These are phyloP conservation scores for Acer yangbiense DNA, from an alignment of 345 rosid genomes.

Conservation along the genomic window DNA sequence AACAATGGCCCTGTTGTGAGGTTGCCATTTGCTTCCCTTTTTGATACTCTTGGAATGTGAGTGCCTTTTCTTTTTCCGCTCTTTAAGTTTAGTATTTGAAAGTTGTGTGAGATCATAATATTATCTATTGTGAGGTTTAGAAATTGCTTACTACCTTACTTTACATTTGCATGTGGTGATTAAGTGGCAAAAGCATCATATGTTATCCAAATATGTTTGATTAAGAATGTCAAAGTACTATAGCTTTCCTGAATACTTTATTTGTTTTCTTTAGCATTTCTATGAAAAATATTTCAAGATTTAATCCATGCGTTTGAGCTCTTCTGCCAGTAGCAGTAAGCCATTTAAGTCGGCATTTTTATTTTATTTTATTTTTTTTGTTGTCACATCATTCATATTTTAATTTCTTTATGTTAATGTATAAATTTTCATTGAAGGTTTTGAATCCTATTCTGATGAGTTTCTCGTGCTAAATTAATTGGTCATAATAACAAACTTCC, in stretches of 20 bases:
- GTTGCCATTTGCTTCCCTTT: conserved; percentile 85
- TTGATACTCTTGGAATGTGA: conserved; percentile 94
- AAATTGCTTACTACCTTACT: neutral
- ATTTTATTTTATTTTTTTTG: neutral
- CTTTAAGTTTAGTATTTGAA: neutral
- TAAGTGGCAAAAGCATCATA: neutral
- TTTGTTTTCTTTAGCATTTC: neutral
- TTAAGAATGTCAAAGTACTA: neutral
- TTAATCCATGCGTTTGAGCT: neutral
- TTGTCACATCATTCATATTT: neutral
- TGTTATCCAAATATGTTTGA: neutral
- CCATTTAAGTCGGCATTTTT: neutral
- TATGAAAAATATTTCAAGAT: neutral
- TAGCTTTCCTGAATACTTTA: neutral
- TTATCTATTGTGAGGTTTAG: neutral
- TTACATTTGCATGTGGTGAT: neutral
- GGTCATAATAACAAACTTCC: neutral
- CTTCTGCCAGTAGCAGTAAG: neutral
- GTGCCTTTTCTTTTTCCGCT: conserved; percentile 25
- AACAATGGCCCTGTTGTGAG: conserved; percentile 59
- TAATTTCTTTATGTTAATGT: neutral
- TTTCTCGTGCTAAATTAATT: neutral
- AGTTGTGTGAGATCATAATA: neutral
- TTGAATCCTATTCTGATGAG: neutral
- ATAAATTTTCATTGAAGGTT: neutral